Conservation (phyloP, 768 basidiomycete species). For the Rhodotorula toruloides region DNA sequence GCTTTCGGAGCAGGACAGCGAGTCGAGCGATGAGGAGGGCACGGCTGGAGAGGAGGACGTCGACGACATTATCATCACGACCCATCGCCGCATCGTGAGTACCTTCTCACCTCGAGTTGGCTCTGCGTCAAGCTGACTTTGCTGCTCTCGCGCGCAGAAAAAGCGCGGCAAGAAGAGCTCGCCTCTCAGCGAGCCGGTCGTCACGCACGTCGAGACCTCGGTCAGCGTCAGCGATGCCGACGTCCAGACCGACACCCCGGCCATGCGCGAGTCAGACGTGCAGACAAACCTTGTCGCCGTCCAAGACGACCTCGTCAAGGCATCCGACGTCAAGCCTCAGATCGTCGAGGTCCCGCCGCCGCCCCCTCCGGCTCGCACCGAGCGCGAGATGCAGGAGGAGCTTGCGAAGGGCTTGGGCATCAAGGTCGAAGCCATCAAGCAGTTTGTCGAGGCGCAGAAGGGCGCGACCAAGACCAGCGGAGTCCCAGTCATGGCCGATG, state of each 20-base stretch:
- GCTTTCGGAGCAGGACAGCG: slow-evolving; percentile 4
- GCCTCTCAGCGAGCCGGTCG: not conserved
- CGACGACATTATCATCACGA: slow-evolving; percentile 37
- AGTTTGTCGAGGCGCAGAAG: slow-evolving; percentile 23
- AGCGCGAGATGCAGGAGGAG: slow-evolving; percentile 17
- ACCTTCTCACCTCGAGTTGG: not conserved
- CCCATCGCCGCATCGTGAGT: slow-evolving; percentile 31
- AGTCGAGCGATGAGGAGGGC: slow-evolving; percentile 1
- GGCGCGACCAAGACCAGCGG: not conserved
- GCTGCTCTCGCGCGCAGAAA: slow-evolving; percentile 7
- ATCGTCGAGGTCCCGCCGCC: slow-evolving; percentile 1
- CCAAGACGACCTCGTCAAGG: slow-evolving; percentile 19
- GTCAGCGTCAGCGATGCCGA: slow-evolving; percentile 23
- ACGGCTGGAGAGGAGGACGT: slow-evolving; percentile 17
- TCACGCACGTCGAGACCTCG: slow-evolving; percentile 21
- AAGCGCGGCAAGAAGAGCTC: slow-evolving; percentile 26
- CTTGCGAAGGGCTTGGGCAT: slow-evolving; percentile 30
- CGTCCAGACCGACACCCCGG: slow-evolving; percentile 18
- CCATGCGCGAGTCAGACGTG: not conserved
- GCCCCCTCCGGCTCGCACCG: not conserved
- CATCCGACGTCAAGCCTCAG: slow-evolving; percentile 7
- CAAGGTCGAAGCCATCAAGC: slow-evolving; percentile 12
- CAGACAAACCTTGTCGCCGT: slow-evolving; percentile 29
- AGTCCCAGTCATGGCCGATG: not conserved
- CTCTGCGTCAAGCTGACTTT: not conserved